Base-by-base conservation (phyloP, 805 yeast genomes). In the Middelhovenomyces tepae region DNA sequence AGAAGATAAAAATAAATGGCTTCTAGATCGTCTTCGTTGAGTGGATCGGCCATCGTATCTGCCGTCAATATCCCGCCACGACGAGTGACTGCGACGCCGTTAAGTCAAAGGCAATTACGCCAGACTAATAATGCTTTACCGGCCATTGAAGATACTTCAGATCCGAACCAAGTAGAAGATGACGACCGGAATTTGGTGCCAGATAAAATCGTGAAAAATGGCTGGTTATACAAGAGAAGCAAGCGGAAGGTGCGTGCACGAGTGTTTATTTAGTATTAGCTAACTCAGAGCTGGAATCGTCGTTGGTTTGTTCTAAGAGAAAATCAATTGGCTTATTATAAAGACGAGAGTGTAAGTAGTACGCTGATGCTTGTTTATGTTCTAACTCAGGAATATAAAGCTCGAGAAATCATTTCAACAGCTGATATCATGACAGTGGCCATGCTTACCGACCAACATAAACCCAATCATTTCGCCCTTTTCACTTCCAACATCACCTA, bases 271-370 rank as follows among this genome's bases (percentile, higher is more conserved):
- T n/a, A n/a, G n/a, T n/a, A n/a, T n/a, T n/a, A 18, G 11, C 19
- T 26, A 7, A 31, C 42, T 16, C 28, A 43, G 40, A 40, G 40
- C 14, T 56, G 60, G 61, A 44, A 37, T 26, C 39, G 52, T 11
- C 46, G 54, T n/a, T 56, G 61, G 61, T 54, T 53, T 21, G 61
- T 56, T 5, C 42, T 57, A 8, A 39, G 62, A n/a, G 48, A 46
- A 4, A 36, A 42, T 21, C 56, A 47, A 34, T 43, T 56, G 16
- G 38, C 57, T 2, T 51, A 43, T 33, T 56, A 56, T 40, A 56
- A 56, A 35, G 59, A 56, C 30, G 59, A 56, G 30, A n/a, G n/a
- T n/a, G n/a, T n/a, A n/a, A n/a, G n/a, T n/a, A n/a, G n/a, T n/a
- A n/a, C n/a, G n/a, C n/a, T n/a, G n/a, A n/a, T n/a, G n/a, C n/a